These are phyloP conservation scores for Magnusiomyces suaveolens DNA, from an alignment of 1,139 yeast genomes.

Conservation along the genomic window DNA sequence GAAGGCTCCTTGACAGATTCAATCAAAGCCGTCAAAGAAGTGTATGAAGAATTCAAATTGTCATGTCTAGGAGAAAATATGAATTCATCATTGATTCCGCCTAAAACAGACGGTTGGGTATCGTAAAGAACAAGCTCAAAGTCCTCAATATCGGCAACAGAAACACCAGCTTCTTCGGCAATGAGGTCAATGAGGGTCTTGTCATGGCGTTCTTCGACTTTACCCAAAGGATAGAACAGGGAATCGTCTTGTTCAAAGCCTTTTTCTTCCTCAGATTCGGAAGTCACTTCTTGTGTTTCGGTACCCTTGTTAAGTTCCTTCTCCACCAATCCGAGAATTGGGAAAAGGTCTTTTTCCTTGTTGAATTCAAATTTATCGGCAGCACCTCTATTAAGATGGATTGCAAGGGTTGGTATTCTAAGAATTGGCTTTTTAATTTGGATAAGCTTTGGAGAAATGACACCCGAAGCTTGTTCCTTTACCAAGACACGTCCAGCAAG, in stretches of 20 bases:
- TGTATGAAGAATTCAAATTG: constrained; percentile 77
- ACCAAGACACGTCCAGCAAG: constrained; percentile 88
- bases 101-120: constrained; percentile 70
- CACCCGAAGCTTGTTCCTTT: constrained; percentile 34
- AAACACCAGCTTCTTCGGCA: constrained; percentile 52
- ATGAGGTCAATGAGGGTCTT: constrained; percentile 56
- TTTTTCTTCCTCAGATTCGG: constrained; percentile 19
- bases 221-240: constrained; percentile 53
- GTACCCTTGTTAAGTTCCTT: constrained; percentile 24
- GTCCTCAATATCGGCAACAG: constrained; percentile 58
- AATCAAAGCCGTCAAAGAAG: constrained; percentile 64
- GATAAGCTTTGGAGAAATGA: constrained; percentile 55
- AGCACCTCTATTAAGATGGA: constrained; percentile 75
- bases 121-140: constrained; percentile 86
- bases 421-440: constrained; percentile 76
- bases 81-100: constrained; percentile 86
- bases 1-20: constrained; percentile 37
- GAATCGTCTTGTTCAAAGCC: constrained; percentile 39
- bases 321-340: constrained; percentile 68
- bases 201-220: constrained; percentile 67
- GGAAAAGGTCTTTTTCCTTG: constrained; percentile 76
- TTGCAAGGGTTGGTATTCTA: constrained; percentile 90
- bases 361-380: constrained; percentile 78
- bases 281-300: constrained; percentile 20
- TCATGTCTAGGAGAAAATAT: constrained; percentile 90